phyloP scores from a whole-genome alignment of 768 basidiomycete genomes.

The Xerocomellus intermedius region DNA sequence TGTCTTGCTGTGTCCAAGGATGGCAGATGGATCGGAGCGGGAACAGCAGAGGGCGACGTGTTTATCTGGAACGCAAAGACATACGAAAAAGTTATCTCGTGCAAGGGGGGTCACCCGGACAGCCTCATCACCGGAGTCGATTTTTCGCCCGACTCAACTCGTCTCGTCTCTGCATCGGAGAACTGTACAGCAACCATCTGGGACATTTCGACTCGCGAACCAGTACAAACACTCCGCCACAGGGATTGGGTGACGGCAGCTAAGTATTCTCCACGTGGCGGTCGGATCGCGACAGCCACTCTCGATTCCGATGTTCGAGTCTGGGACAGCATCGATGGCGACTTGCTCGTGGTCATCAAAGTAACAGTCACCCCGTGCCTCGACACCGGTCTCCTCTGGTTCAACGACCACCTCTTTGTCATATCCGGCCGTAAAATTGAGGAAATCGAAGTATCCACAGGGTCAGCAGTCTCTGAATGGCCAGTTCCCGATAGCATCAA shows the following conservation, averaged over 20 bases:
- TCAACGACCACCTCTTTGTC: background rate
- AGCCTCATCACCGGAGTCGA: too few relatives aligned
- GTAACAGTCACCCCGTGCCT: background rate
- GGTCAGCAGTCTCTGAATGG: background rate
- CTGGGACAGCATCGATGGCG: background rate
- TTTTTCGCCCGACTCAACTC: conserved; percentile 1
- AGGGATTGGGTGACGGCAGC: background rate
- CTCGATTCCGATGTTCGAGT: background rate
- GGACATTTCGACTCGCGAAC: background rate
- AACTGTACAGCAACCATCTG: background rate
- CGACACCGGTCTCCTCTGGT: conserved; percentile 2
- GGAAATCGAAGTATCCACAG: background rate
- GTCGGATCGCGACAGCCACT: background rate
- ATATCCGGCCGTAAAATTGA: background rate
- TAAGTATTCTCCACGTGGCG: background rate
- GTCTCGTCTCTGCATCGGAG: background rate
- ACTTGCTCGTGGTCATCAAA: background rate
- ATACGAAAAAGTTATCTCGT: background rate
- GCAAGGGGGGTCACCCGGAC: too few relatives aligned
- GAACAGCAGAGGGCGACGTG: background rate
- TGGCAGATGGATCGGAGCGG: background rate
- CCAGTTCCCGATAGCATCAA: background rate
- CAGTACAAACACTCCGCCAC: background rate
- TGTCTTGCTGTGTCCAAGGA: background rate
- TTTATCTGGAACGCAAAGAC: background rate